Evolutionary conservation across 2,329 filamentous ascomycete genomes (phyloP), one percentile per base, ranked within the genome.

Genomic region (Ophiostoma pallidulum): DNA sequence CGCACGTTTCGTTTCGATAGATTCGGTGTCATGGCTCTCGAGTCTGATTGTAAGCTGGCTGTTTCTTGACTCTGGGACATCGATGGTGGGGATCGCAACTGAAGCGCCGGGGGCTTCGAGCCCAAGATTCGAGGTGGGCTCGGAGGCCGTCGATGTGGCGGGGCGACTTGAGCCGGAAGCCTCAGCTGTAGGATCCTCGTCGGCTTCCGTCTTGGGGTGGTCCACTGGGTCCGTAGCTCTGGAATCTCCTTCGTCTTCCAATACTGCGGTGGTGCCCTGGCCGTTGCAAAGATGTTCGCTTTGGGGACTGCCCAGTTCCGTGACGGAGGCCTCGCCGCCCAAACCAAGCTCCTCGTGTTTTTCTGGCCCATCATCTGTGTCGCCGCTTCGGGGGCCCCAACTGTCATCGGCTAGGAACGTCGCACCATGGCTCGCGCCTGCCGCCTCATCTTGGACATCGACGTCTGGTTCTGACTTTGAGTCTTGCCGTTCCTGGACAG

Each of bases 401-500:
- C 38, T 22, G 12, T 40, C 38, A n/a, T 8, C 26, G 12, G 36
- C 18, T n/a, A 4, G 7, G 18, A 10, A 24, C 7, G 12, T 7
- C 20, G 4, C 38, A 16, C 20, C 38, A 24, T 10, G 16, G 18
- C 4, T 22, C 5, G 29, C 5, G 2, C 10, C 41, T 20, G 18
- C 10, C 3, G n/a, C 28, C 14, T 32, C 40, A n/a, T 36, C 33
- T 4, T 18, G n/a, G 8, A 4, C 24, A 19, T 5, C 24, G 9
- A 8, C 13, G 12, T 22, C 26, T 24, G 33, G 12, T n/a, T 47
- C 44, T 9, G 41, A 37, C 24, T 45, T 48, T 36, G 39, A 24
- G 2, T 49, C 40, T 4, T 46, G 32, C 14, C 41, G 24, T 16
- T 33, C 39, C 13, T 71, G 67, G 2, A 77, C 60, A 4, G 77